These are phyloP conservation scores for Tuber calosporum DNA, from an alignment of 495 filamentous ascomycete genomes.

Conservation along the genomic window DNA sequence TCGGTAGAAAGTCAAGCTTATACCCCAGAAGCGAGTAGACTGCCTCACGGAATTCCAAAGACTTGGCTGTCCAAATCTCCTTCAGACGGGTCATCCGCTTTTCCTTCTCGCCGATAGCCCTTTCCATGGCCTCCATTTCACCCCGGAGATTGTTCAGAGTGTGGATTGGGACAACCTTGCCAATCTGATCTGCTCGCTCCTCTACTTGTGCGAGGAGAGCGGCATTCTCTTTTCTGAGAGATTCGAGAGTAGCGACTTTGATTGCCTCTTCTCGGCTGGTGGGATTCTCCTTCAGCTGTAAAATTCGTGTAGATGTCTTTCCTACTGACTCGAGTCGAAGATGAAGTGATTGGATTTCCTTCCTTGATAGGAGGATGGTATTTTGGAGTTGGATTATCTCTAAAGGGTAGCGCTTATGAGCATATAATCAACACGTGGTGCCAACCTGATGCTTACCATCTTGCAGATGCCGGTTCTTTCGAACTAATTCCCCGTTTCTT, in stretches of 20 bases:
- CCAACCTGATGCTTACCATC: conserved; percentile 46
- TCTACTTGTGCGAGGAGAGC: conserved; percentile 74
- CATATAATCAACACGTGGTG: background rate
- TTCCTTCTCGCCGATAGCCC: conserved; percentile 69
- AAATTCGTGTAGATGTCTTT: conserved; percentile 70
- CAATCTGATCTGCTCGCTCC: conserved; percentile 42
- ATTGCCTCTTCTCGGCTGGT: conserved; percentile 74
- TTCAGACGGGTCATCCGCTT: conserved; percentile 79
- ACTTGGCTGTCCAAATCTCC: conserved; percentile 81
- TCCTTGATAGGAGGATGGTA: conserved; percentile 46
- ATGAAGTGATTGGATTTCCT: conserved; percentile 40
- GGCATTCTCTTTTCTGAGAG: conserved; percentile 73
- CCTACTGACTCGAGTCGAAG: conserved; percentile 54
- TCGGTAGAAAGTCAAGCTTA: conserved; percentile 86
- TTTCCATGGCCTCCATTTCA: conserved; percentile 63
- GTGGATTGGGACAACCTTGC: conserved; percentile 60
- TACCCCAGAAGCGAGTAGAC: conserved; percentile 82
- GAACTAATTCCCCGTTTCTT: conserved; percentile 69
- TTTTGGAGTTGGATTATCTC: conserved; percentile 61
- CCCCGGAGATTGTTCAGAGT: conserved; percentile 65
- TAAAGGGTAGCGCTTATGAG: background rate
- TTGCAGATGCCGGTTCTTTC: conserved; percentile 81
- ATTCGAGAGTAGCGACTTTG: conserved; percentile 67
- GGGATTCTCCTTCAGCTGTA: conserved; percentile 82
- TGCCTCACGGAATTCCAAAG: conserved; percentile 85